phyloP scores from a whole-genome alignment of 2,329 filamentous ascomycete species.

The Ophiosphaerella narmari region DNA sequence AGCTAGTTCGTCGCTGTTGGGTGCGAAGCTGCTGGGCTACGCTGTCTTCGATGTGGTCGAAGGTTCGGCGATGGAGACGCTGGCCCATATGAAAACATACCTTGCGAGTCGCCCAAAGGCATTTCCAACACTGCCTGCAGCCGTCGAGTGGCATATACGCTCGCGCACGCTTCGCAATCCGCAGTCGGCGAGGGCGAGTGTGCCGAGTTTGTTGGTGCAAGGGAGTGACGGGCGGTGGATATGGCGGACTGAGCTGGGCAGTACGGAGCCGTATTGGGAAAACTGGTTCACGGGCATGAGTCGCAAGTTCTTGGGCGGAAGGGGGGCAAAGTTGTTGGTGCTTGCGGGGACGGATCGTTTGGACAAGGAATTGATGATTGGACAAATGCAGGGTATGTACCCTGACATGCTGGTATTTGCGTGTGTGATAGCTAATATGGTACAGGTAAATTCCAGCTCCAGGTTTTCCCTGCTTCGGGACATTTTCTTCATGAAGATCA shows the following conservation, averaged over 20 bases:
- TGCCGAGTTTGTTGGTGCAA: constrained; percentile 74
- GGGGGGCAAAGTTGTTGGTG: constrained; percentile 81
- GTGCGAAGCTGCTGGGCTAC: constrained; percentile 75
- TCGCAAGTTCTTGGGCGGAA: constrained; percentile 80
- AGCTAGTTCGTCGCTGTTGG: constrained; percentile 69
- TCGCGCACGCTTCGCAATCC: constrained; percentile 85
- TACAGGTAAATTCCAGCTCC: constrained; percentile 87
- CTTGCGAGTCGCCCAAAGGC: constrained; percentile 77
- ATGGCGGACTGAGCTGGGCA: constrained; percentile 84
- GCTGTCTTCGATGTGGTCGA: constrained; percentile 95
- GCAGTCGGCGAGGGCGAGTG: constrained; percentile 82
- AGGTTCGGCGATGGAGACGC: constrained; percentile 89
- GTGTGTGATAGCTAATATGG: constrained; percentile 23
- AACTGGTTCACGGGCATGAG: constrained; percentile 90
- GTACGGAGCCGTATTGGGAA: constrained; percentile 90
- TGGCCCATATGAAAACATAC: constrained; percentile 93
- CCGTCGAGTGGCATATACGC: constrained; percentile 92
- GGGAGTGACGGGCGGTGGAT: constrained; percentile 60
- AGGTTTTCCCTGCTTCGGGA: constrained; percentile 91
- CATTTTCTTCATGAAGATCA: constrained; percentile 97
- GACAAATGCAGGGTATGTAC: constrained; percentile 88
- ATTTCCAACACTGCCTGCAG: constrained; percentile 77
- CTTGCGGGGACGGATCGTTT: constrained; percentile 88
- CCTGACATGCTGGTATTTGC: neutral
- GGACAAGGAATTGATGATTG: constrained; percentile 91